These are phyloP conservation scores for Ophiocordyceps camponoti-saundersi DNA, from an alignment of 2,329 filamentous ascomycete genomes.

Conservation along the genomic window DNA sequence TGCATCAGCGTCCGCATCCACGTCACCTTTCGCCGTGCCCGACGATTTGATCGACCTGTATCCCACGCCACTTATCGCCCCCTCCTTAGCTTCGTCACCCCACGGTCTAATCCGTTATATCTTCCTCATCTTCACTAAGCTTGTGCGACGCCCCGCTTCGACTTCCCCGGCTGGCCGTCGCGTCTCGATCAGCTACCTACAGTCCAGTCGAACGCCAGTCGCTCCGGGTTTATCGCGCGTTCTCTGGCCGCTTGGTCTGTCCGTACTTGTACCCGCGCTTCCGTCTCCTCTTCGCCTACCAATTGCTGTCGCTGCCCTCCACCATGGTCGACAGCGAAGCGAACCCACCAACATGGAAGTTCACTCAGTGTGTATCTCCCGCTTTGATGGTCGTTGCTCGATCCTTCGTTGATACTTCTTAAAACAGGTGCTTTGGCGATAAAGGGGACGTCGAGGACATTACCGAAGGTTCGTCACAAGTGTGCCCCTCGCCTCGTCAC, in stretches of 20 bases:
- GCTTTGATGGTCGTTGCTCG: neutral
- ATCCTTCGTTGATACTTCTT: conserved; percentile 5
- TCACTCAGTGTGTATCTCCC: conserved; percentile 72
- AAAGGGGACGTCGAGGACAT: conserved; percentile 99
- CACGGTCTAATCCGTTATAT: neutral
- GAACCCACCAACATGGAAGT: conserved; percentile 96
- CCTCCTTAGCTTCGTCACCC: neutral
- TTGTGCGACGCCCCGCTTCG: neutral
- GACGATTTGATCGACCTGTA: conserved; percentile 5
- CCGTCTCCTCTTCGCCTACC: conserved; percentile 4
- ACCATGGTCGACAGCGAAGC: conserved; percentile 96
- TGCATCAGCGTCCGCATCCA: conserved; percentile 2
- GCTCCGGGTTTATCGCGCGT: neutral
- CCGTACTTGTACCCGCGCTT: neutral
- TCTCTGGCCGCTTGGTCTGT: conserved; percentile 1
- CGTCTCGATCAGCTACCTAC: neutral
- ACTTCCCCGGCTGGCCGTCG: neutral
- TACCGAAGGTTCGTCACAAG: conserved; percentile 57
- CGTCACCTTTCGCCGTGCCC: conserved; percentile 2
- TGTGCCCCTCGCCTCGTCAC: neutral
- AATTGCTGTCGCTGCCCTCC: conserved; percentile 17
- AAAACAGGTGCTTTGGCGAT: conserved; percentile 84
- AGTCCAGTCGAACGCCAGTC: neutral
- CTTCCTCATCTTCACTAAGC: neutral
- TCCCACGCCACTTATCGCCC: neutral